Base-by-base conservation (phyloP, 495 filamentous ascomycete genomes). In the Penicillium subrubescens region DNA sequence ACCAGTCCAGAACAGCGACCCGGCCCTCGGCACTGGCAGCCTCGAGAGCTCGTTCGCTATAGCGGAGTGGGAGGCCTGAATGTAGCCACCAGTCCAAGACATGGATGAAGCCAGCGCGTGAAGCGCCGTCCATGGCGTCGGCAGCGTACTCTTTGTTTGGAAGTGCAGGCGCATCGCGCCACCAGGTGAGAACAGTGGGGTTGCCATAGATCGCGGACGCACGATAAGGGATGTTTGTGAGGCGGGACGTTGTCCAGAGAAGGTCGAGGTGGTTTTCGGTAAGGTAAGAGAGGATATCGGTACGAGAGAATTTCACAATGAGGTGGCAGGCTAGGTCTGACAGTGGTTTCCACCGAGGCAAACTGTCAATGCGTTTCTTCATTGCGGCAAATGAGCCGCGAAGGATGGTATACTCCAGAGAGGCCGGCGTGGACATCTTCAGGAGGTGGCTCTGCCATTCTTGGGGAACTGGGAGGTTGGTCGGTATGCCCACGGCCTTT, bases 21-120 rank as follows among this genome's bases (percentile, higher is more conserved):
- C 92, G 91, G 29, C 93, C 92, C 72, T 92, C 89, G 3, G 87
- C 87, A 61, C 87, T 92, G 25, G 94, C 94, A 51, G 92, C 86
- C 73, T 97, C 94, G 44, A 97, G 87, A 0, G 94, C 92, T 2
- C 87, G 81, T 66, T 96, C 93, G 25, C 88, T 92, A 73, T 96
- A 97, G 65, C 90, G 90, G 5, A 97, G 83, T 14, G 89, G 84
- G 0, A 97, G 84, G 0, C 90, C 91, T 0, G 91, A 94, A 25
- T 85, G 80, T 17, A 89, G 87, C 94, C 94, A 97, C 94, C 94
- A 97, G 53, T 96, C 90, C 5, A 97, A 82, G 0, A 96, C 91
- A 59, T 90, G 87, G 29, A 94, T 83, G 68, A 92, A 92, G 14
- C 94, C 93, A 41, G 90, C 87, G 46, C 88, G 87, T 17, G 90